Evolutionary conservation across 1,284 basidiomycete genomes (phyloP).

Genomic region (Xerocomus nothofagi): DNA sequence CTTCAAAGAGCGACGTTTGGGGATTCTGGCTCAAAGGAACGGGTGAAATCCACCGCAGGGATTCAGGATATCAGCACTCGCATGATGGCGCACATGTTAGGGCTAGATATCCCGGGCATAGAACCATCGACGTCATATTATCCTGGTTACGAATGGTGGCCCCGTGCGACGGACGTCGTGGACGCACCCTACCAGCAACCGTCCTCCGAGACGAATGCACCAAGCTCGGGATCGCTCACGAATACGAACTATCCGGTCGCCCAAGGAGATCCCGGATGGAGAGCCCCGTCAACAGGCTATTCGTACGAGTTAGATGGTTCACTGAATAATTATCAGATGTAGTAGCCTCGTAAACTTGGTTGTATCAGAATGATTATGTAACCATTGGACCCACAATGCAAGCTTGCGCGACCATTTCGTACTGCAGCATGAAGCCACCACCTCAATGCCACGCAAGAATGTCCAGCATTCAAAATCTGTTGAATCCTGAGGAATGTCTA

Average conservation of each 20-base stretch:
- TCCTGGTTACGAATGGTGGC: slow-evolving; percentile 78
- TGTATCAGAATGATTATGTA: slow-evolving; percentile 24
- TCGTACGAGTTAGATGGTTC: slow-evolving; percentile 23
- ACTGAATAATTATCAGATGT: slow-evolving; percentile 25
- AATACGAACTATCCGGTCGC: slow-evolving; percentile 17
- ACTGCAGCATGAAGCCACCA: slow-evolving; percentile 11
- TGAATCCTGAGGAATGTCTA: slow-evolving; percentile 50
- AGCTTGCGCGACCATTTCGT: slow-evolving; percentile 7
- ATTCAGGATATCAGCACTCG: slow-evolving; percentile 59
- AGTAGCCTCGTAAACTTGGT: slow-evolving; percentile 4
- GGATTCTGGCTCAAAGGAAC: slow-evolving; percentile 26
- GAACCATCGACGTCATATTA: slow-evolving; percentile 63
- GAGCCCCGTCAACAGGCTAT: slow-evolving; percentile 15
- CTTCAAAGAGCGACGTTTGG: slow-evolving; percentile 46
- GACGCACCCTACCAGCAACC: slow-evolving; percentile 20
- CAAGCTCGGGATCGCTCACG: slow-evolving; percentile 8
- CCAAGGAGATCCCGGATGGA: slow-evolving; percentile 24
- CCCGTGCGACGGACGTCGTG: slow-evolving; percentile 37
- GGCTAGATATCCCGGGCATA: slow-evolving; percentile 57
- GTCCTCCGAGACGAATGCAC: slow-evolving; percentile 3
- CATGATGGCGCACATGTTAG: slow-evolving; percentile 71
- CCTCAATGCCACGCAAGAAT: slow-evolving; percentile 36
- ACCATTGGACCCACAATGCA: slow-evolving; percentile 37
- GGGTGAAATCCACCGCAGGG: slow-evolving; percentile 33
- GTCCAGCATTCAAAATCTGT: slow-evolving; percentile 52